Percentiles rank a stretch among this genome's conserved stretches.
Evolutionary conservation across 148 eudicot species (phyloP).

Genomic region (Hydrangea macrophylla): DNA sequence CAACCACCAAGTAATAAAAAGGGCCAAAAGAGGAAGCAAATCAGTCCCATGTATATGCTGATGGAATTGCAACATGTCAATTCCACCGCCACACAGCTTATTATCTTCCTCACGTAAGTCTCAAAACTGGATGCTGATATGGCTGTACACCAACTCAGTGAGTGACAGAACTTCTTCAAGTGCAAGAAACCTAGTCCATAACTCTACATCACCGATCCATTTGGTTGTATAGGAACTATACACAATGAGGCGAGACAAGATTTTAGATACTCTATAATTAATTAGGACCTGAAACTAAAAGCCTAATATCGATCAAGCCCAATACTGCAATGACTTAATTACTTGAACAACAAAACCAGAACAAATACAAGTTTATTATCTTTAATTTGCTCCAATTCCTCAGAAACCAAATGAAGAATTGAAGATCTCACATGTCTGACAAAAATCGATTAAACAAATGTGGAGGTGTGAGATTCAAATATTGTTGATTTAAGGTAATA

Average conservation of each 20-base stretch:
- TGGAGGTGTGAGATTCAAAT: neutral
- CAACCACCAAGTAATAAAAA: no score
- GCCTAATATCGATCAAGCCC: neutral
- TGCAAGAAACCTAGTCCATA: neutral
- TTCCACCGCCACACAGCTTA: neutral
- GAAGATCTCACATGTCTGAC: neutral
- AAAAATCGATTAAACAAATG: neutral
- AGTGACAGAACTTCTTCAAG: neutral
- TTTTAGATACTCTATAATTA: neutral
- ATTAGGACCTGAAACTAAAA: neutral
- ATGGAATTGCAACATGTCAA: neutral
- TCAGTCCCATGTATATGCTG: neutral
- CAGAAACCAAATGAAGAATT: neutral
- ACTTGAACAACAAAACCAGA: neutral
- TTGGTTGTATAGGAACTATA: neutral
- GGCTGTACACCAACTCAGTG: no score
- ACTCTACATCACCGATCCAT: neutral
- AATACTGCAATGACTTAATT: neutral
- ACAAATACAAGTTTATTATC: no score
- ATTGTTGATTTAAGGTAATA: neutral
- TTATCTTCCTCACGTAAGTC: neutral
- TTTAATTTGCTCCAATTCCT: neutral
- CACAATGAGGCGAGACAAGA: neutral
- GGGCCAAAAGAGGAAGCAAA: neutral
- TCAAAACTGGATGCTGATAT: neutral